Conservation (phyloP, 2,329 filamentous ascomycete genomes). For the Curvularia sp. region DNA sequence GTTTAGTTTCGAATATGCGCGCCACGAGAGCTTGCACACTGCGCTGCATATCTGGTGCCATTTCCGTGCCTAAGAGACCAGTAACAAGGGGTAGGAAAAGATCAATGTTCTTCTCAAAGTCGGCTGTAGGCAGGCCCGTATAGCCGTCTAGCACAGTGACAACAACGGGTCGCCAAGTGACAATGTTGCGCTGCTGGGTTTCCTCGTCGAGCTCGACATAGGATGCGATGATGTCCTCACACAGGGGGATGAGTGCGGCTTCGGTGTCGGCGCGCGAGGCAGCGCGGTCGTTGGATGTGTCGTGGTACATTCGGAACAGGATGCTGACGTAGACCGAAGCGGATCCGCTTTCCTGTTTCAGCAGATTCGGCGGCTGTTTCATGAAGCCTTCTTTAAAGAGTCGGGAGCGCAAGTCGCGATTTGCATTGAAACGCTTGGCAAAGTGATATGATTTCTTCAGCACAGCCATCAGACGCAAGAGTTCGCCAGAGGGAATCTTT, state of each 20-base stretch:
- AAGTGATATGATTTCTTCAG: constrained; percentile 97
- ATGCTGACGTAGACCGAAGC: constrained; percentile 96
- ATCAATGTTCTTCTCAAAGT: constrained; percentile 79
- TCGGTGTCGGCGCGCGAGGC: constrained; percentile 84
- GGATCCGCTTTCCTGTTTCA: constrained; percentile 94
- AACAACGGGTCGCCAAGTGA: constrained; percentile 96
- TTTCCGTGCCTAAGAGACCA: constrained; percentile 81
- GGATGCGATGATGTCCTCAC: constrained; percentile 87
- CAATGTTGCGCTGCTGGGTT: constrained; percentile 94
- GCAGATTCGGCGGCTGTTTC: constrained; percentile 96
- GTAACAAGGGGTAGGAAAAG: constrained; percentile 88
- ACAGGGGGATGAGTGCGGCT: constrained; percentile 89
- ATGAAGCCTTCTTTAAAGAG: constrained; percentile 99
- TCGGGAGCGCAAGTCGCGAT: constrained; percentile 92
- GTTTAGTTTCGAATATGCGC: constrained; percentile 74
- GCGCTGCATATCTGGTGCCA: constrained; percentile 78
- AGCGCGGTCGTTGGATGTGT: constrained; percentile 81
- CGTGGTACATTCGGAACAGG: constrained; percentile 95
- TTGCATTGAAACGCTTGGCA: constrained; percentile 95
- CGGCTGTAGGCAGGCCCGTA: constrained; percentile 77
- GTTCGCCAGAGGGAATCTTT: constrained; percentile 87
- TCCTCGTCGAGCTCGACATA: constrained; percentile 92
- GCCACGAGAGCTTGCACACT: constrained; percentile 80
- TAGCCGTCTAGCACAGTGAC: constrained; percentile 97
- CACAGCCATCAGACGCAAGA: constrained; percentile 89